Base-by-base conservation (phyloP, 495 filamentous ascomycete genomes). In the Annulohypoxylon nitens region DNA sequence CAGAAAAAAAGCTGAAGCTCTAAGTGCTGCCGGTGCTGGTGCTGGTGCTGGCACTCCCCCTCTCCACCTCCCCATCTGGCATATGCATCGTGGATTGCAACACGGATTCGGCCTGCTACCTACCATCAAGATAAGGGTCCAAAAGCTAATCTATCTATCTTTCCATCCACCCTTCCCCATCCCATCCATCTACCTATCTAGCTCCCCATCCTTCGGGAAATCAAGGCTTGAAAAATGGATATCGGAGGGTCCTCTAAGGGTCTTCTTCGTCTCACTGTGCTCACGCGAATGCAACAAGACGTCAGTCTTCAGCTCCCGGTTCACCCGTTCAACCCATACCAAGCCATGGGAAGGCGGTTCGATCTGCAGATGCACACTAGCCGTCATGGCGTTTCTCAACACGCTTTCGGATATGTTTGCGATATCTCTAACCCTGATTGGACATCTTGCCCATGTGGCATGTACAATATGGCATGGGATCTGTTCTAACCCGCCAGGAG, bases 321-420 rank as follows among this genome's bases (percentile, higher is more conserved):
- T 67, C 58, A 33, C 61, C 51, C 67, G 57, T 48, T 61, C 58
- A 66, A 61, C 71, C 65, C 66, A 62, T 70, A 70, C 62, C 61
- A 65, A 63, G 41, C 45, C 47, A 60, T 71, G 72, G 59, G 59
- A 67, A 71, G 67, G 63, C 58, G 59, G 67, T 16, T 16, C 72
- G 72, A 71, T 71, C 72, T 75, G 67, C 72, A 75, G 67, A 45
- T 57, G 60, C 58, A 68, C 54, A 64, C 63, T 61, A 54, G 64
- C 53, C 53, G 33, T 64, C 18, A 68, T 70, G 63, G 72, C 72
- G 58, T 60, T 54, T 64, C 59, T 36, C 62, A 70, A 26, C 36
- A 74, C 71, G 62, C 67, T 75, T 75, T 75, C 54, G 64, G 72
- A 68, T 75, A 64, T 67, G 67, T 71, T 75, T 75, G 64, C 47